These are phyloP conservation scores for Ceratocystis smalleyi DNA, from an alignment of 2,329 filamentous ascomycete genomes.

Conservation along the genomic window DNA sequence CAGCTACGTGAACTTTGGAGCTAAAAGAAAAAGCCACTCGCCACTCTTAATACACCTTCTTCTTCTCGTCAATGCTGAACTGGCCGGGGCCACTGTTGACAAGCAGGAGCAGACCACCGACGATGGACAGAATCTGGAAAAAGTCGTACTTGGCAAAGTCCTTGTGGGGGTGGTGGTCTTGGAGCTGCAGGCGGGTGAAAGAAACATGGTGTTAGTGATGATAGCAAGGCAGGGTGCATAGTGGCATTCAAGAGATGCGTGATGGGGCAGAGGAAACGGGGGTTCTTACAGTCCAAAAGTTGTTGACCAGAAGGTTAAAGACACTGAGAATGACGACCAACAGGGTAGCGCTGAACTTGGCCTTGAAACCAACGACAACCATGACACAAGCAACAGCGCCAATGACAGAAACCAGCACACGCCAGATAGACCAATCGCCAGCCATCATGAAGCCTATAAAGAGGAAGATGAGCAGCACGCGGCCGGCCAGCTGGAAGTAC, in stretches of 20 bases:
- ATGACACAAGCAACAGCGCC: conserved; percentile 89
- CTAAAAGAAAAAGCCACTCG: not conserved
- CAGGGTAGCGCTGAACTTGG: conserved; percentile 94
- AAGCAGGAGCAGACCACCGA: conserved; percentile 85
- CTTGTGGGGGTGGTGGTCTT: conserved; percentile 97
- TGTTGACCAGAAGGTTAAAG: conserved; percentile 96
- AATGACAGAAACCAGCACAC: conserved; percentile 67
- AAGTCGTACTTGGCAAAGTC: conserved; percentile 99
- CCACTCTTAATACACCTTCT: conserved; percentile 78
- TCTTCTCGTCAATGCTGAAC: conserved; percentile 99
- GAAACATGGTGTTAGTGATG: conserved; percentile 10
- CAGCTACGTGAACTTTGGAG: not conserved
- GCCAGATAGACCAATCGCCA: conserved; percentile 80
- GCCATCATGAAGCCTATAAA: conserved; percentile 95
- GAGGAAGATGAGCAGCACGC: conserved; percentile 91
- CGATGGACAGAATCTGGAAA: conserved; percentile 98
- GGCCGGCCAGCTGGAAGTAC: conserved; percentile 97
- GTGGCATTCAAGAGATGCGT: not conserved
- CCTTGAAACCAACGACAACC: conserved; percentile 99
- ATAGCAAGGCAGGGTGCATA: too few species aligned
- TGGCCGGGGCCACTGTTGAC: conserved; percentile 98
- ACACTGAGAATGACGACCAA: conserved; percentile 88
- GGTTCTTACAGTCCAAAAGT: conserved; percentile 89
- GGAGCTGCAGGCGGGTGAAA: conserved; percentile 45
- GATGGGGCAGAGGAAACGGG: not conserved